Base-by-base conservation (phyloP, 2,329 filamentous ascomycete genomes). In the Pseudocercospora fuligena region DNA sequence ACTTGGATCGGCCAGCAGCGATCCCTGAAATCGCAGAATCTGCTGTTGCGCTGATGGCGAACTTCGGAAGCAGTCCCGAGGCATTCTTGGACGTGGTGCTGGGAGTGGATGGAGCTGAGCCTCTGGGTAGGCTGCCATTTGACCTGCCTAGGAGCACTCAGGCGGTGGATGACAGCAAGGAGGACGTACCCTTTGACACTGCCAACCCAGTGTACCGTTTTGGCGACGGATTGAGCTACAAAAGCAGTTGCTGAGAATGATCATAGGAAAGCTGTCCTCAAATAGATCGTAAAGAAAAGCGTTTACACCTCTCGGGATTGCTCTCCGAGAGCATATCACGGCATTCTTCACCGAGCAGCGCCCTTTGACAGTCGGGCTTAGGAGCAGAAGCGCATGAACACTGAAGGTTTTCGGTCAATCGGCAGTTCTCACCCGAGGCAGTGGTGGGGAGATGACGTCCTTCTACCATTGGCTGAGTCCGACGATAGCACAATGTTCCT, bases 1-100 rank as follows among this genome's bases (percentile, higher is more conserved):
- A 78, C 61, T 78, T 83, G n/a, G 80, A 82, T 61, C 79, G 82
- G 0, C 80, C 81, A 0, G 80, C 79, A 2, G 79, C 79, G 0
- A 75, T 84, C 21, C 81, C 82, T 1, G 81, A 83, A 43, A 69
- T 84, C 0, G 76, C 76, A 0, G 80, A 81, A 46, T 64, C 75
- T 3, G 78, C 79, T 0, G 72, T 74, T 6, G 81, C 80, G 1
- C 65, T 83, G 51, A 64, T 82, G 29, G 80, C 73, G 9, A 82
- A 77, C 67, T 83, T 77, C 60, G 82, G 82, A 0, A 79, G 78
- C 36, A 75, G 77, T 16, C 72, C 74, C 0, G 78, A 82, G 0
- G 82, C 82, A 0, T 82, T 83, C 63, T 67, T 85, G 3, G 82
- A 84, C 64, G 75, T 84, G 0, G 66, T 83, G 0, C 80, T 84